Conservation (phyloP, 73 alveolate genomes). For the Paramecium pentaurelia region DNA sequence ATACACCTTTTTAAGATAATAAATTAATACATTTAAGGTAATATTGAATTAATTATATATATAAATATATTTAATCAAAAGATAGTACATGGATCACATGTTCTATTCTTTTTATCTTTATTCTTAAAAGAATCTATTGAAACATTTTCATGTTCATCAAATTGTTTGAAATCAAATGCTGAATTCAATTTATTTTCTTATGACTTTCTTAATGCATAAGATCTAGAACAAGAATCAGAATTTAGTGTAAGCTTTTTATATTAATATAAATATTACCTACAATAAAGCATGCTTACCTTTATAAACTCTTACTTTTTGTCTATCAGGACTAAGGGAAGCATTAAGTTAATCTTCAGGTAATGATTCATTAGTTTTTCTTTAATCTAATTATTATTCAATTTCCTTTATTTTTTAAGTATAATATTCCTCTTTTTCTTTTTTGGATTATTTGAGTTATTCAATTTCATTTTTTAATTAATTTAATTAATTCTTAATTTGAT, state of each 20-base stretch:
- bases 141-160: conserved; percentile 25
- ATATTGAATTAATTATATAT: not conserved
- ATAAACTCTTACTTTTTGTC: not conserved
- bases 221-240: conserved; percentile 5
- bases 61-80: not conserved
- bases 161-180: conserved; percentile 4
- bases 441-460: not conserved
- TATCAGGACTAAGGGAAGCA: not conserved
- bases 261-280: not conserved
- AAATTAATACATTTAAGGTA: not conserved
- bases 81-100: conserved; percentile 38
- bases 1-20: not conserved
- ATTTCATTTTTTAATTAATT: conserved; percentile 13
- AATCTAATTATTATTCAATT: not conserved
- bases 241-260: not conserved
- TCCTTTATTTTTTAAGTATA: not conserved
- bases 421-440: not conserved
- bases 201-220: not conserved
- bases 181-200: not conserved
- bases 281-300: not conserved
- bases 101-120: not conserved
- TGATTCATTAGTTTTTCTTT: not conserved
- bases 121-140: not conserved
- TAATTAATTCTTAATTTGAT: not conserved
- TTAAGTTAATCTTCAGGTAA: not conserved